Evolutionary conservation across 2,329 filamentous ascomycete species (phyloP).

Genomic region (Sclerotinia spermophila): DNA sequence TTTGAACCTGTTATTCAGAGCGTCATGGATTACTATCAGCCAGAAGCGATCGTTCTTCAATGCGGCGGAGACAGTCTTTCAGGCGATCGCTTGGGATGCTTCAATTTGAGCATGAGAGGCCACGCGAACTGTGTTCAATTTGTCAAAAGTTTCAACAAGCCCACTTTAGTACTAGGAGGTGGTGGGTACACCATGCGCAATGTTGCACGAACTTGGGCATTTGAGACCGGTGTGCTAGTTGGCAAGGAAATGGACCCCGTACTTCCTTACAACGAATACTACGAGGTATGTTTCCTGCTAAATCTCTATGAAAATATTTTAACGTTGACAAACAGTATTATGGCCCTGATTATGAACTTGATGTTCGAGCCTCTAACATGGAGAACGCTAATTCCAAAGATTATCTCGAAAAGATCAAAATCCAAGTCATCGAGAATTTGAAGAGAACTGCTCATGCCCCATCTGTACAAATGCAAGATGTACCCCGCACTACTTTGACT

Average conservation of each 20-base stretch:
- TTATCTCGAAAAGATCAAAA: conserved; percentile 78
- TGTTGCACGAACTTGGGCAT: conserved; percentile 94
- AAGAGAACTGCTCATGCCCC: conserved; percentile 81
- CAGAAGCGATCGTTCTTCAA: conserved; percentile 89
- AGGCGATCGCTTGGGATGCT: conserved; percentile 89
- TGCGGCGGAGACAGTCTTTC: conserved; percentile 94
- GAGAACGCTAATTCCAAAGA: conserved; percentile 85
- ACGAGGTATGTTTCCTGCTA: conserved; percentile 57
- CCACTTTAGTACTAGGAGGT: conserved; percentile 88
- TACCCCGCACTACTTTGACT: conserved; percentile 58
- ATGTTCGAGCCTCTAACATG: conserved; percentile 83
- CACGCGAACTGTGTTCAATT: conserved; percentile 93
- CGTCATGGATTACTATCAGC: conserved; percentile 83
- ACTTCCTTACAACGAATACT: conserved; percentile 97
- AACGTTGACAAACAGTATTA: conserved; percentile 64
- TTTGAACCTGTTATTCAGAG: conserved; percentile 87
- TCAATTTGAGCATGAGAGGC: conserved; percentile 95
- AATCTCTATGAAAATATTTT: conserved; percentile 39
- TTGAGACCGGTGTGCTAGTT: conserved; percentile 88
- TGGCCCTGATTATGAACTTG: conserved; percentile 82
- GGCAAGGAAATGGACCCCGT: conserved; percentile 75
- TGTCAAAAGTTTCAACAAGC: conserved; percentile 79
- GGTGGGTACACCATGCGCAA: conserved; percentile 98
- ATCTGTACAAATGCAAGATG: conserved; percentile 85
- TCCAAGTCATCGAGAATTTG: conserved; percentile 79